Conservation (phyloP, 495 filamentous ascomycete genomes). For the Melanomma pulvis-pyrius region DNA sequence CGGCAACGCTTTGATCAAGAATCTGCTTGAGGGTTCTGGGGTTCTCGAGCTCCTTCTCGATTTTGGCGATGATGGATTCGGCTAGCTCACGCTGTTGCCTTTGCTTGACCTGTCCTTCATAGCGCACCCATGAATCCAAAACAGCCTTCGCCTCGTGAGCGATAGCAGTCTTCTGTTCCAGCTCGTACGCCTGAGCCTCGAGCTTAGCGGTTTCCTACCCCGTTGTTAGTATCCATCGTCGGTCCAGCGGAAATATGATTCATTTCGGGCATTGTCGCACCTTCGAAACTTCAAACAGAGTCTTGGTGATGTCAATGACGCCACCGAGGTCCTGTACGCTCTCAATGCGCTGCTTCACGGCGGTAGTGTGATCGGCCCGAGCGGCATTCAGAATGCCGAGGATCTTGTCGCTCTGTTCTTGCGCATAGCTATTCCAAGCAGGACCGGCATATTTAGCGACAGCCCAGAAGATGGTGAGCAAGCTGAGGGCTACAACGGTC, state of each 20-base stretch:
- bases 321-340: conserved; percentile 88
- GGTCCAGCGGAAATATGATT: conserved; percentile 27
- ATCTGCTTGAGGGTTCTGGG: conserved; percentile 94
- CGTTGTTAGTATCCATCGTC: conserved; percentile 31
- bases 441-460: conserved; percentile 91
- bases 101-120: conserved; percentile 98
- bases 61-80: conserved; percentile 89
- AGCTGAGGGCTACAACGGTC: conserved; percentile 83
- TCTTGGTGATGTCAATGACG: conserved; percentile 95
- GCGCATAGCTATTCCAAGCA: conserved; percentile 88
- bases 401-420: conserved; percentile 82
- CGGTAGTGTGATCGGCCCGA: conserved; percentile 88
- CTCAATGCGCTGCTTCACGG: conserved; percentile 89
- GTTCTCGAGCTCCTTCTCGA: conserved; percentile 96
- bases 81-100: conserved; percentile 96
- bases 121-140: conserved; percentile 97
- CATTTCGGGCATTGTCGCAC: conserved; percentile 50
- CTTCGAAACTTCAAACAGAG: conserved; percentile 97
- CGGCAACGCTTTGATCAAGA: conserved; percentile 88
- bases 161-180: conserved; percentile 90
- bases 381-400: conserved; percentile 90
- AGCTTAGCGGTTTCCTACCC: conserved; percentile 92
- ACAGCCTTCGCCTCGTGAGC: conserved; percentile 91
- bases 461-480: conserved; percentile 85
- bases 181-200: conserved; percentile 92